A percentile compares a stretch with the other conserved stretches of the same genome.
Evolutionary conservation across 2,329 filamentous ascomycete genomes (phyloP).

Genomic region (Aspergillus novofumigatus): DNA sequence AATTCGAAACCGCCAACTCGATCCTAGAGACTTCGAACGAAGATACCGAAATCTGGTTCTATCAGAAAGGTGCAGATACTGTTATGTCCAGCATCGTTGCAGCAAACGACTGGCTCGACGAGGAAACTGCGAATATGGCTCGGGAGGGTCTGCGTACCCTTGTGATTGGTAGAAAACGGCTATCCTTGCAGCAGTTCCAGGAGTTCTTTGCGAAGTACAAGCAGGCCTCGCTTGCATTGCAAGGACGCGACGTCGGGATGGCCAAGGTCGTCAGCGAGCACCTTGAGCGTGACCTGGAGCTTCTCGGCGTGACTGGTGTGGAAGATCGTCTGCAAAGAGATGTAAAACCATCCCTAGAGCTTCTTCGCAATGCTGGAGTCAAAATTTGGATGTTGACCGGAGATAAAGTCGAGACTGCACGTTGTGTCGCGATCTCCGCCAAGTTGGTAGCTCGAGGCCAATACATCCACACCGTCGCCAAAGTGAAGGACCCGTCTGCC

Average conservation of each 20-base stretch:
- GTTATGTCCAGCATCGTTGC: constrained; percentile 97
- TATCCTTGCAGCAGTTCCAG: constrained; percentile 73
- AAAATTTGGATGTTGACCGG: constrained; percentile 99
- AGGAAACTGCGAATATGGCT: constrained; percentile 99
- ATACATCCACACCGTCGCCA: constrained; percentile 89
- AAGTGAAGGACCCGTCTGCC: constrained; percentile 75
- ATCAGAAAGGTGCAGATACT: constrained; percentile 96
- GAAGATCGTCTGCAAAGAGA: constrained; percentile 95
- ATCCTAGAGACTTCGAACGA: constrained; percentile 48
- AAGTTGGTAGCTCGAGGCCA: constrained; percentile 92
- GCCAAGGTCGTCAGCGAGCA: constrained; percentile 72
- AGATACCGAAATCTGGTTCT: constrained; percentile 90
- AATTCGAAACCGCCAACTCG: constrained; percentile 64
- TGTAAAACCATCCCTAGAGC: constrained; percentile 90
- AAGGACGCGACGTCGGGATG: constrained; percentile 76
- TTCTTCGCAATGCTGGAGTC: constrained; percentile 93
- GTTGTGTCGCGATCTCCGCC: constrained; percentile 91
- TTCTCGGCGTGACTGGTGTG: constrained; percentile 94
- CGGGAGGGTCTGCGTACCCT: constrained; percentile 90
- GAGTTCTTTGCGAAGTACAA: constrained; percentile 73
- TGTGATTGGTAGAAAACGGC: constrained; percentile 85
- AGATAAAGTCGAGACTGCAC: constrained; percentile 95
- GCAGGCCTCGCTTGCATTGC: constrained; percentile 75
- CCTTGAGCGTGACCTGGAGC: constrained; percentile 82
- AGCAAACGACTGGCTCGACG: constrained; percentile 96